Base-by-base conservation (phyloP, 2,329 filamentous ascomycete genomes). In the Colletotrichum limetticola region DNA sequence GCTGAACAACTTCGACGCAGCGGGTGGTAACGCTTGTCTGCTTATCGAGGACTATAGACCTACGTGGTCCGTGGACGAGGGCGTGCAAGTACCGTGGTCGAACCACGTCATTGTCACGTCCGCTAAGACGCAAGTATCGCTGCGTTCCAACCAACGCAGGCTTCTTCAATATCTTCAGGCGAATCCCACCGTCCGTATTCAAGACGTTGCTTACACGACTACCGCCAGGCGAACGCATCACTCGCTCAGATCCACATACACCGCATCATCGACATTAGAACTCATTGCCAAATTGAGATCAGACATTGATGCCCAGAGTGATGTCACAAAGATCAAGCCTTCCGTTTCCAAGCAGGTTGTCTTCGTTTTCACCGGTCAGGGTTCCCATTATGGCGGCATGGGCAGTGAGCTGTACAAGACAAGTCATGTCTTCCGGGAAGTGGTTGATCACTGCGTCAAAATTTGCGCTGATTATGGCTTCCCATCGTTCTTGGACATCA, bases 281-380 rank as follows among this genome's bases (percentile, higher is more conserved):
- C 57, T 71, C 37, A 14, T 63, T 5, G 12, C 14, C 1, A 37
- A 37, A 37, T 16, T 37, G 35, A 37, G 35, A 12, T 37, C 16
- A 5, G 9, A n/a, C n/a, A 37, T 32, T 58, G 16, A 49, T 30
- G 35, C 9, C 26, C 9, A 59, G 62, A 5, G 3, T 24, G 1
- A 59, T 59, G 49, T 30, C 62, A 56, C 19, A 5, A 52, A 24
- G 8, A 35, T 19, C 22, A 49, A 28, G n/a, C 59, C 35, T 22
- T 55, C 64, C 3, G 8, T 6, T 14, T 7, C 8, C 7, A 12
- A 24, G 24, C 76, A 76, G 2, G 74, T 85, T 0, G 79, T 79
- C 1, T 86, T 88, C 58, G 76, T 83, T 59, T 83, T 83, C 71
- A 81, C 80, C 0, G 82, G 82, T 0, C 82, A 83, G 74, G 82